phyloP scores from a whole-genome alignment of 305 asterid genomes.

The Fraxinus ornus region DNA sequence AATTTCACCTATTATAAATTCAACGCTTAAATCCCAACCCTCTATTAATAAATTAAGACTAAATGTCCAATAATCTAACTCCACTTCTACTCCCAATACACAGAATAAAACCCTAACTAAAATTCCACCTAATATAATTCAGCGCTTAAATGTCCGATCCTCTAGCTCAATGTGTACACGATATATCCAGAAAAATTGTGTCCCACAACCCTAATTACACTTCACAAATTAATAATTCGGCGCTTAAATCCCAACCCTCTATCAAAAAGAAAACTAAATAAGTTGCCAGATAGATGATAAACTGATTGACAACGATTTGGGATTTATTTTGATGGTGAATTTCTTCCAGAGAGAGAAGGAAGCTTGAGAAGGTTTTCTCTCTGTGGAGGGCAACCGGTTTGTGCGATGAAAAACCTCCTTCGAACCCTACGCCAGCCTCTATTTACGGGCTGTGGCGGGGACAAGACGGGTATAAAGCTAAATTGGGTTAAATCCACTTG shows the following conservation, averaged over 20 bases:
- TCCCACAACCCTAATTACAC: background rate
- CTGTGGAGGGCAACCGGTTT: background rate
- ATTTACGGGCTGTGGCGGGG: background rate
- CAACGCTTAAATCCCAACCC: background rate
- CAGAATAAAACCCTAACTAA: constrained; percentile 29
- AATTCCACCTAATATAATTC: background rate
- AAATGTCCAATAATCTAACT: background rate
- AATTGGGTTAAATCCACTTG: too few species aligned
- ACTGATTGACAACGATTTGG: background rate
- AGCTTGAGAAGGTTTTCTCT: background rate
- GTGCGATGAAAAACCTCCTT: background rate
- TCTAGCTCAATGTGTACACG: background rate
- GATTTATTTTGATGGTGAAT: background rate
- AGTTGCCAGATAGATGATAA: background rate
- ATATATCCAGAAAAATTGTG: background rate
- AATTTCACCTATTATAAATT: background rate
- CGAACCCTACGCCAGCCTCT: background rate
- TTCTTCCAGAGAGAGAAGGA: background rate
- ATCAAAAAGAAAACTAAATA: background rate
- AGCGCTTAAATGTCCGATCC: background rate
- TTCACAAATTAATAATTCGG: background rate
- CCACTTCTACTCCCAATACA: background rate
- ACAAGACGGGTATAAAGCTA: background rate
- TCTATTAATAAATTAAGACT: background rate
- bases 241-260: background rate